Percentiles rank a stretch among this genome's conserved stretches.
phyloP scores from a whole-genome alignment of 345 rosid species.

The Hibiscus mutabilis region DNA sequence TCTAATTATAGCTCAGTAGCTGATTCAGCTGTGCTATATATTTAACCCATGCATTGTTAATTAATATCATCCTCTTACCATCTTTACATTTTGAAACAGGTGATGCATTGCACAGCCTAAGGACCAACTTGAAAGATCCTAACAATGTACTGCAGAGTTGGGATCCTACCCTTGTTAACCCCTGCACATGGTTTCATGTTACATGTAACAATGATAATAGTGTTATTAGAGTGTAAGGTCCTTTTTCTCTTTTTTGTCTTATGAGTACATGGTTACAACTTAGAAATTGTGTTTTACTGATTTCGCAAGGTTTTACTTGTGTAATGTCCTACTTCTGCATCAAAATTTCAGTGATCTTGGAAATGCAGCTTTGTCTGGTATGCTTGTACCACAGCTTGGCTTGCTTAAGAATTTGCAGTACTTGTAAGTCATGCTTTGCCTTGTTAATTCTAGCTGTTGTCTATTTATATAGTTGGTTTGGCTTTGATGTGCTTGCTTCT shows the following conservation, averaged over 20 bases:
- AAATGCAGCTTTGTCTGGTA: constrained; percentile 92
- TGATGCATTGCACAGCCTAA: constrained; percentile 83
- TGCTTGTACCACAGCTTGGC: constrained; percentile 86
- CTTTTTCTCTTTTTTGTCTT: constrained; percentile 12
- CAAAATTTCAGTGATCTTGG: constrained; percentile 64
- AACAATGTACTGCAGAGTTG: constrained; percentile 91
- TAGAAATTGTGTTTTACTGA: not conserved
- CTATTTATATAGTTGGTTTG: not conserved
- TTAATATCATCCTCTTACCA: not conserved
- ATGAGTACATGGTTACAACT: not conserved
- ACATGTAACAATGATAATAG: constrained; percentile 93
- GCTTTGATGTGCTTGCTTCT: not conserved
- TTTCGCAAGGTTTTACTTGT: not conserved
- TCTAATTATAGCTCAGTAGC: not conserved
- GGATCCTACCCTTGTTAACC: constrained; percentile 95
- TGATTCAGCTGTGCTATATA: not conserved
- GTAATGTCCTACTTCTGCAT: constrained; percentile 10
- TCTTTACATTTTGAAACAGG: constrained; percentile 42
- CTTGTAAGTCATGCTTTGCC: constrained; percentile 45
- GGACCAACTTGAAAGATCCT: constrained; percentile 69
- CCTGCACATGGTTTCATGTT: constrained; percentile 96
- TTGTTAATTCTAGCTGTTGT: not conserved
- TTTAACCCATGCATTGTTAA: not conserved
- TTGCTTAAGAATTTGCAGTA: constrained; percentile 88
- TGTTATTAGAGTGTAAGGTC: constrained; percentile 77